Percentiles rank a stretch among this genome's conserved stretches.
phyloP scores from a whole-genome alignment of 371 early-diverging fungal species.

The Smittium mucronatum region DNA sequence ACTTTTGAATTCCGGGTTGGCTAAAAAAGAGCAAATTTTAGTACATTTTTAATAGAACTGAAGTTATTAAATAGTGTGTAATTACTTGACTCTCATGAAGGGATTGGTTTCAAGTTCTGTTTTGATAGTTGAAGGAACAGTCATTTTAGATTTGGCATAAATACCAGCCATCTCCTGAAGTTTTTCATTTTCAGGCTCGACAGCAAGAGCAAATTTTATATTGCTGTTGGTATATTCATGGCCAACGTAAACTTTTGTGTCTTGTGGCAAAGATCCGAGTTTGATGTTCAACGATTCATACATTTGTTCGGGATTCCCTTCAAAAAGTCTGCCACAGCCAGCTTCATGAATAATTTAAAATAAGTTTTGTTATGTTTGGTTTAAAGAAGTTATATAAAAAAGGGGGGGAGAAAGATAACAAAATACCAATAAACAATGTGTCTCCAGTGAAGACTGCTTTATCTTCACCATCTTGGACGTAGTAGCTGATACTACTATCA shows the following conservation, averaged over 20 bases:
- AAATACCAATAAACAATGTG: constrained; percentile 57
- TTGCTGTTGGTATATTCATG: constrained; percentile 82
- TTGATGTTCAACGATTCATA: constrained; percentile 48
- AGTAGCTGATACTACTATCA: constrained; percentile 74
- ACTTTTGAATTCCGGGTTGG: constrained; percentile 50
- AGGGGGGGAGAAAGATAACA: background rate
- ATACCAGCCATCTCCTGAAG: constrained; percentile 40
- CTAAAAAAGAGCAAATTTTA: constrained; percentile 12
- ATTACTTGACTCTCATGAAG: constrained; percentile 59
- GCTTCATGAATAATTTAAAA: constrained; percentile 24
- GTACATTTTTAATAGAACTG: background rate
- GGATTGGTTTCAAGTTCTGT: constrained; percentile 77
- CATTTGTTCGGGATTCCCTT: constrained; percentile 80
- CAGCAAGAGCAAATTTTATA: constrained; percentile 34
- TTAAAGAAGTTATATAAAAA: background rate
- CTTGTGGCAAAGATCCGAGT: constrained; percentile 54
- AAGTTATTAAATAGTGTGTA: too few species aligned
- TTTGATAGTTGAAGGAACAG: constrained; percentile 78
- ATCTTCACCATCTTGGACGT: constrained; percentile 38
- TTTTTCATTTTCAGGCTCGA: constrained; percentile 33
- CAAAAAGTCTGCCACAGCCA: constrained; percentile 89
- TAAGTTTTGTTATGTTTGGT: background rate
- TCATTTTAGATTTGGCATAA: constrained; percentile 38
- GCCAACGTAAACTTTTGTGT: constrained; percentile 79
- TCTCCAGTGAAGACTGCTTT: constrained; percentile 64